Base-by-base conservation (phyloP, 2,329 filamentous ascomycete genomes). In the Alternaria gansuensis region DNA sequence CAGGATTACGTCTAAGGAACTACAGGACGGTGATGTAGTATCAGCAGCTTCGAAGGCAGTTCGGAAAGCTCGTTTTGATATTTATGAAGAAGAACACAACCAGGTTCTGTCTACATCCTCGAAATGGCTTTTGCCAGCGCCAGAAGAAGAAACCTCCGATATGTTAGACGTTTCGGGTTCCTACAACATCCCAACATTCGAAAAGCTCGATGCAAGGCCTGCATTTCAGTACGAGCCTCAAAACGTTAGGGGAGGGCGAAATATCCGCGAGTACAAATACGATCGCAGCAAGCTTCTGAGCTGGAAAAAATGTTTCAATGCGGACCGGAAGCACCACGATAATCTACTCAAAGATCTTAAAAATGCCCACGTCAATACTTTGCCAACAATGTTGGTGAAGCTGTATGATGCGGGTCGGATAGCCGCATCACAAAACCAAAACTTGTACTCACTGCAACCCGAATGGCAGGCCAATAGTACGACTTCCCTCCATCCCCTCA, bases 401-500 rank as follows among this genome's bases (percentile, higher is more conserved):
- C 29, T 65, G 7, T 40, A 61, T n/a, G 48, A 59, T 8, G n/a
- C 17, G 17, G 31, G 34, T 9, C 14, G 6, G 34, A 26, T 9
- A 21, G 37, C 37, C 13, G 39, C 28, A 24, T 31, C 37, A 11
- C 14, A 43, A 14, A 26, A 14, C 23, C 26, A 28, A 23, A n/a
- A 37, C 3, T 17, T 51, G 13, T 44, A 44, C 31, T n/a, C 21
- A 26, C 39, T 50, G 23, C 13, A 56, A 10, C 59, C 66, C 8
- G 70, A 72, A 44, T 48, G 55, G 36, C 53, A 67, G 26, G 13
- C 21, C 4, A 45, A 61, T 21, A 69, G 66, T 40, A 55, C 37
- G 6, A 53, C 62, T 54, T 65, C 65, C 9, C 46, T 73, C 4
- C 54, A 71, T 49, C 70, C 70, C 2, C 43, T 68, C 4, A 46